These are phyloP conservation scores for Coniosporium tulheliwenetii DNA, from an alignment of 2,329 filamentous ascomycete genomes.

Conservation along the genomic window DNA sequence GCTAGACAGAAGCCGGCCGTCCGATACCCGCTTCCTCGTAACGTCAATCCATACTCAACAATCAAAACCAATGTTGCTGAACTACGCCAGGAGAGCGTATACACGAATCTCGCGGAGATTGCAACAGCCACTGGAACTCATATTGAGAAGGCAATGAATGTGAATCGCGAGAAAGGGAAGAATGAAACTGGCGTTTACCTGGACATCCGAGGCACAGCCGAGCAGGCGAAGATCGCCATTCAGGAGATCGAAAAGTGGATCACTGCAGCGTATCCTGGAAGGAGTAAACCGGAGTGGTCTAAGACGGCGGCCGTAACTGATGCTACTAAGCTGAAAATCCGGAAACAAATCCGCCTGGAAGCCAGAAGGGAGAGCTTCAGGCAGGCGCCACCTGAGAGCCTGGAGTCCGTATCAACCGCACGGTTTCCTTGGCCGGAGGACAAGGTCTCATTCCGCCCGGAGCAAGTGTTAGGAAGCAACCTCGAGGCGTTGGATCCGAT, in stretches of 20 bases:
- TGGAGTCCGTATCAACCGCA: neutral
- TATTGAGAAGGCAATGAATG: neutral
- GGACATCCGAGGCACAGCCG: neutral
- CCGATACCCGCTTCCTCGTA: no score
- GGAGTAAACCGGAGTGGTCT: neutral
- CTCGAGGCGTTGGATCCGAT: constrained; percentile 29
- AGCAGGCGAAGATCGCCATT: neutral
- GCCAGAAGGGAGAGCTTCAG: neutral
- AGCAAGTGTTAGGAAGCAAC: constrained; percentile 20
- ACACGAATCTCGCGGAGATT: neutral
- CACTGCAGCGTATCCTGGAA: neutral
- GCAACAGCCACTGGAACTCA: neutral
- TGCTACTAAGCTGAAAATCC: neutral
- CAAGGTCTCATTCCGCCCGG: constrained; percentile 18
- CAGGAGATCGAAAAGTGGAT: neutral
- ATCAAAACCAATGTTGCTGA: no score
- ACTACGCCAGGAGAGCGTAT: no score
- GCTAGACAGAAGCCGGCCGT: no score
- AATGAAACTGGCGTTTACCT: neutral
- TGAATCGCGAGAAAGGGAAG: no score
- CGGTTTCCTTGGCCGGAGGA: constrained; percentile 28
- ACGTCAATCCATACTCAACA: no score
- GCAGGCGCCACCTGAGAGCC: neutral
- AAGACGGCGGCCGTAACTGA: neutral
- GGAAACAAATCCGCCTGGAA: neutral